phyloP scores from a whole-genome alignment of 768 basidiomycete genomes.

The Mrakia gelida region DNA sequence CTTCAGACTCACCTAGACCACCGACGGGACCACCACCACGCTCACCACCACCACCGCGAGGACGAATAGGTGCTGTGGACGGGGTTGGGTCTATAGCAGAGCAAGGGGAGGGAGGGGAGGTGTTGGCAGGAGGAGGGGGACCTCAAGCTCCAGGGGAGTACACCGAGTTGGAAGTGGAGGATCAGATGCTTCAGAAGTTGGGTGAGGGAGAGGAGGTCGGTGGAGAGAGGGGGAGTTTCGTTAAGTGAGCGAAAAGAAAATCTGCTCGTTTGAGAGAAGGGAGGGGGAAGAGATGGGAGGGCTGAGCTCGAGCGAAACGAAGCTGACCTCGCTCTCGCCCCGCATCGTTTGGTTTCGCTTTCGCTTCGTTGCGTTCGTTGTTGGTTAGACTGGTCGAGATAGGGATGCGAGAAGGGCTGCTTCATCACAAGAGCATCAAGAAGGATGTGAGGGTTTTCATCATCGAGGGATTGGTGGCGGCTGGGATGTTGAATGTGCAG shows the following conservation, averaged over 20 bases:
- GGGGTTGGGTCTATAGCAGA: no score
- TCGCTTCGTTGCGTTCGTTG: neutral
- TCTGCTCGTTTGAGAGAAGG: no score
- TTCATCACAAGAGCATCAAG: conserved; percentile 75
- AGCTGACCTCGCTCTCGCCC: neutral
- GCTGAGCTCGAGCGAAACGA: neutral
- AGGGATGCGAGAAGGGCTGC: conserved; percentile 83
- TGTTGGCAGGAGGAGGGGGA: no score
- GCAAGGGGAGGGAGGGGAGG: no score
- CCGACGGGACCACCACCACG: no score
- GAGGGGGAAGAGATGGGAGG: neutral
- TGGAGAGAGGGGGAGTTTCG: neutral
- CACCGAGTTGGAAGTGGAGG: neutral
- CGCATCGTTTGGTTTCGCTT: neutral
- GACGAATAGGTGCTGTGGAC: no score
- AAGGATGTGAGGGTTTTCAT: conserved; percentile 72
- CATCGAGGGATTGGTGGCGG: conserved; percentile 64
- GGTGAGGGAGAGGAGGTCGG: neutral
- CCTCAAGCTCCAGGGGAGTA: neutral
- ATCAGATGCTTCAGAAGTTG: conserved; percentile 1
- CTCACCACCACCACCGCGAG: no score
- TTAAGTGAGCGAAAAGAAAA: neutral
- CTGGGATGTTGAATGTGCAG: conserved; percentile 69
- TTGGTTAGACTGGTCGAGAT: conserved; percentile 85
- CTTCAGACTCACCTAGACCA: no score